Conservation (phyloP, 2,329 filamentous ascomycete genomes). For the Dactylellina leptospora region DNA sequence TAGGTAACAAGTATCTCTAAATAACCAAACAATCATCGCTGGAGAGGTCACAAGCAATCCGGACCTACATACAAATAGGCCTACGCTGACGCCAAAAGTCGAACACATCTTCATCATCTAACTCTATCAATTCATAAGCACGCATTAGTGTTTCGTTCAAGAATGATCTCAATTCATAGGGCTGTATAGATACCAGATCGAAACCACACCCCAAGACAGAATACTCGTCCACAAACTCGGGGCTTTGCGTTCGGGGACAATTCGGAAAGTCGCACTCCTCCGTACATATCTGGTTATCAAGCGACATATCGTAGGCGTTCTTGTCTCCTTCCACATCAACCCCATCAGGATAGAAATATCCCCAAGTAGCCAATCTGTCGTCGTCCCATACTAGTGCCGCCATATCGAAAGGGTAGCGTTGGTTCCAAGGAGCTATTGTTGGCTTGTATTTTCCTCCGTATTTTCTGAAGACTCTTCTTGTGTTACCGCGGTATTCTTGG, state of each 20-base stretch:
- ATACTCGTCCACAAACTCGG: not conserved
- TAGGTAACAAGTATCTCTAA: too few relatives aligned
- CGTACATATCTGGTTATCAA: slow-evolving; percentile 9
- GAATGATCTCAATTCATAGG: not conserved
- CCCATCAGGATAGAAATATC: slow-evolving; percentile 25
- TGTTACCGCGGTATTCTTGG: not conserved
- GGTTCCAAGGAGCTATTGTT: slow-evolving; percentile 27
- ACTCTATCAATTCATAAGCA: not conserved
- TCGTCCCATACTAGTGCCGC: slow-evolving; percentile 30
- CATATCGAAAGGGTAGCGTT: slow-evolving; percentile 23
- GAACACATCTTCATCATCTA: not conserved
- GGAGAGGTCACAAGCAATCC: too few relatives aligned
- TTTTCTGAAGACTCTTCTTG: slow-evolving; percentile 12
- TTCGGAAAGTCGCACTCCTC: slow-evolving; percentile 19
- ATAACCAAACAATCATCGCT: too few relatives aligned
- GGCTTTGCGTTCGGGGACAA: not conserved
- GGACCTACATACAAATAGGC: not conserved
- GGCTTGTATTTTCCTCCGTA: slow-evolving; percentile 1
- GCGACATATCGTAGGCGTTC: slow-evolving; percentile 1
- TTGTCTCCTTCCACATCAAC: not conserved
- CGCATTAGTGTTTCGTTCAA: slow-evolving; percentile 7
- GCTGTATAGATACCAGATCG: not conserved
- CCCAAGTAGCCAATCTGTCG: slow-evolving; percentile 28
- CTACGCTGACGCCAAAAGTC: not conserved
- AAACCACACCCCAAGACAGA: slow-evolving; percentile 16